Evolutionary conservation across 345 rosid genomes (phyloP).

Genomic region (Citrus reticulata): DNA sequence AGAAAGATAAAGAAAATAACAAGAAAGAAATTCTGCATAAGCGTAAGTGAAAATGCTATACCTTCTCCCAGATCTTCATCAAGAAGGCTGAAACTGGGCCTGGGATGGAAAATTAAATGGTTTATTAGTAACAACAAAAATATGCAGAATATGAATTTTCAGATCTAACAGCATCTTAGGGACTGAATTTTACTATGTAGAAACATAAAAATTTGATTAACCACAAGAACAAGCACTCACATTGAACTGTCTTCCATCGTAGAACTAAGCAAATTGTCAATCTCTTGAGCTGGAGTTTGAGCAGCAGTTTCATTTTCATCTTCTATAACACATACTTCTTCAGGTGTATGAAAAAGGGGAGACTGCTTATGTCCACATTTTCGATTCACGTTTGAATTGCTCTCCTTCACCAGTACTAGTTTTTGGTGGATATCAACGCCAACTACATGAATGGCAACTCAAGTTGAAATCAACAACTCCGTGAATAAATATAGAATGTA

Average conservation of each 20-base stretch:
- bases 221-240: slow-evolving; percentile 32
- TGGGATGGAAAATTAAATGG: slow-evolving; percentile 29
- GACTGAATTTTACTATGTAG: background rate
- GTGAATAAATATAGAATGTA: background rate
- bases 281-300: slow-evolving; percentile 18
- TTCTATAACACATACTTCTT: slow-evolving; percentile 32
- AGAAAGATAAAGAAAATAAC: background rate
- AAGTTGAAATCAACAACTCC: background rate
- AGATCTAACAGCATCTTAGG: background rate
- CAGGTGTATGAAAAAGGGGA: slow-evolving; percentile 37
- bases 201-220: background rate
- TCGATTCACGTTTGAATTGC: slow-evolving; percentile 18
- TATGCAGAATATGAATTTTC: background rate
- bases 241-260: slow-evolving; percentile 23
- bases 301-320: slow-evolving; percentile 34
- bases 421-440: slow-evolving; percentile 78
- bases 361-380: slow-evolving; percentile 33
- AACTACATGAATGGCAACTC: slow-evolving; percentile 42
- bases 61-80: slow-evolving; percentile 80
- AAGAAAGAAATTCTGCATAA: background rate
- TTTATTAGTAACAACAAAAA: background rate
- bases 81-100: slow-evolving; percentile 91
- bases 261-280: slow-evolving; percentile 19
- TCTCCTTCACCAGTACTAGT: slow-evolving; percentile 43
- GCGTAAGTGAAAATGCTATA: slow-evolving; percentile 20